Percentiles rank a stretch among this genome's conserved stretches.
phyloP scores from a whole-genome alignment of 129 eudicot species.

The Helianthus annuus region DNA sequence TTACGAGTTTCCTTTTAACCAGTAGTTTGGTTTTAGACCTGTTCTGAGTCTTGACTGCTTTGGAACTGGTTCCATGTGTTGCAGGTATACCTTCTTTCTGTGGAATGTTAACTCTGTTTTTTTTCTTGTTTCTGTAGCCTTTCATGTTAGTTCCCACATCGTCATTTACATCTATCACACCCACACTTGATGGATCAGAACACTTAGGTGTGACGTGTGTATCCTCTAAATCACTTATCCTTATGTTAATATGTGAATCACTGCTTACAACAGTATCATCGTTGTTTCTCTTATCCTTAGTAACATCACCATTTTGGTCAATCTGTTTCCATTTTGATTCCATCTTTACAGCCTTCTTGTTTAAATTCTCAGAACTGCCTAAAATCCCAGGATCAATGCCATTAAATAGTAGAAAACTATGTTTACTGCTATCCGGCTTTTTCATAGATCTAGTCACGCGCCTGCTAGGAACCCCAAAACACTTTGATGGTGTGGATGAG shows the following conservation, averaged over 20 bases:
- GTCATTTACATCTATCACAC: slow-evolving; percentile 13
- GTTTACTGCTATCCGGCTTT: slow-evolving; percentile 15
- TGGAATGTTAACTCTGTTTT: slow-evolving; percentile 1
- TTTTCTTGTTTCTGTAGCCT: slow-evolving; percentile 22
- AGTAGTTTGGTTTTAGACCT: slow-evolving; percentile 39
- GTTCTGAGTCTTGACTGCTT: slow-evolving; percentile 17
- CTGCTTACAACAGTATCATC: slow-evolving; percentile 5
- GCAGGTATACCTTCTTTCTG: slow-evolving; percentile 6
- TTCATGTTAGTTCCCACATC: slow-evolving; percentile 2
- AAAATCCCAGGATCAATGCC: slow-evolving; percentile 2
- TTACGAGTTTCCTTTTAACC: slow-evolving; percentile 1
- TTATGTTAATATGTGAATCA: slow-evolving; percentile 23
- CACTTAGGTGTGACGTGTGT: background rate
- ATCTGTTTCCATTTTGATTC: slow-evolving; percentile 20
- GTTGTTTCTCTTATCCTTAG: background rate
- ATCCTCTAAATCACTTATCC: background rate
- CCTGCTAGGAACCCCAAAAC: slow-evolving; percentile 23
- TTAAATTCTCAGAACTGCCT: slow-evolving; percentile 16
- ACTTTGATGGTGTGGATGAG: slow-evolving; percentile 6
- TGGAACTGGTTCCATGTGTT: slow-evolving; percentile 6
- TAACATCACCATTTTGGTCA: slow-evolving; percentile 20
- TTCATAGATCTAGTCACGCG: slow-evolving; percentile 33
- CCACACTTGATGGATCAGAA: slow-evolving; percentile 8
- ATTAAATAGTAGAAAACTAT: background rate
- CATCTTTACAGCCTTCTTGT: slow-evolving; percentile 17